Conservation (phyloP, 768 basidiomycete species). For the Leccinum variicolor region DNA sequence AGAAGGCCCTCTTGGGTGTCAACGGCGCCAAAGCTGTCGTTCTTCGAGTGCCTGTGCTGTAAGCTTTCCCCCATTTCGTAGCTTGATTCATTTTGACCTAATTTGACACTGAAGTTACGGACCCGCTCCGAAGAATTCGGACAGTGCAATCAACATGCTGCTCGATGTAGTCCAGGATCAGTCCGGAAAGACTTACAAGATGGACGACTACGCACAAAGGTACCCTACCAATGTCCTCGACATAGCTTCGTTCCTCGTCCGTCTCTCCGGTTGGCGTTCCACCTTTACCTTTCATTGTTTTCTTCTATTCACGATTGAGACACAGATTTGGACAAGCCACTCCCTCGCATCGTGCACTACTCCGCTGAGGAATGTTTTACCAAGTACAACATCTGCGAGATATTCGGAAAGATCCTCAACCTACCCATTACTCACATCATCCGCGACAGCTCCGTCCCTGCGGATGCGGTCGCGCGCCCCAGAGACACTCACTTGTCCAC, state of each 20-base stretch:
- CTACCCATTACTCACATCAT: slow-evolving; percentile 74
- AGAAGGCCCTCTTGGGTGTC: slow-evolving; percentile 66
- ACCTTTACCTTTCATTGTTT: neutral
- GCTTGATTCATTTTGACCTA: neutral
- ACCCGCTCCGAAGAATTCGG: slow-evolving; percentile 76
- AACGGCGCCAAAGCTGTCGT: slow-evolving; percentile 58
- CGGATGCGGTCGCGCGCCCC: slow-evolving; percentile 71
- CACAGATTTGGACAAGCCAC: slow-evolving; percentile 32
- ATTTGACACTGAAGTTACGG: slow-evolving; percentile 67
- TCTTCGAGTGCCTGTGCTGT: slow-evolving; percentile 91
- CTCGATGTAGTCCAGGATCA: slow-evolving; percentile 85
- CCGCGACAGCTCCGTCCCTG: slow-evolving; percentile 65
- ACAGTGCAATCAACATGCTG: slow-evolving; percentile 87
- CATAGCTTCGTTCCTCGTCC: slow-evolving; percentile 80
- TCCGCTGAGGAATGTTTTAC: slow-evolving; percentile 79
- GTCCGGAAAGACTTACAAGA: slow-evolving; percentile 84
- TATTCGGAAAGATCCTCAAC: slow-evolving; percentile 68
- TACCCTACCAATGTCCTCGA: slow-evolving; percentile 92
- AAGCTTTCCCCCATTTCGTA: slow-evolving; percentile 19
- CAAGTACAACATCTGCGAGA: slow-evolving; percentile 89
- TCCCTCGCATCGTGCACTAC: slow-evolving; percentile 73
- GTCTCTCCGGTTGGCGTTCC: slow-evolving; percentile 56
- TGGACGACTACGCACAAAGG: slow-evolving; percentile 93
- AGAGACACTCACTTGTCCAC: slow-evolving; percentile 78
- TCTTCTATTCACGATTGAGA: neutral